Percentiles rank a stretch among this genome's conserved stretches.
These are phyloP conservation scores for Pogostemon cablin DNA, from an alignment of 257 asterid species.

Conservation along the genomic window DNA sequence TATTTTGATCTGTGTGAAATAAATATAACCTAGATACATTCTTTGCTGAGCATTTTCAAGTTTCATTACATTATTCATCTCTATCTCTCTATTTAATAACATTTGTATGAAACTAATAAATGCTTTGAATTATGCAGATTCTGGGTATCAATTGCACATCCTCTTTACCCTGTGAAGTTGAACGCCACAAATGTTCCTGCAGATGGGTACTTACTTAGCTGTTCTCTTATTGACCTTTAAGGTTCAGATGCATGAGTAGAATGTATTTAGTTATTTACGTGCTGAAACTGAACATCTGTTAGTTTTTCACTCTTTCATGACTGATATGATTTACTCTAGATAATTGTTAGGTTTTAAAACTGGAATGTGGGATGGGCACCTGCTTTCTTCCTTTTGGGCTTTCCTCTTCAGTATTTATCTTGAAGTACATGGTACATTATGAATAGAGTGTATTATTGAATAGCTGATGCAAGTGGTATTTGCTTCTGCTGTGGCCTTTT, in stretches of 20 bases:
- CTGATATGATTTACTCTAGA: constrained; percentile 13
- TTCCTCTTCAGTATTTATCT: background rate
- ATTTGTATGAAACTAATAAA: constrained; percentile 25
- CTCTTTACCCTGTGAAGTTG: constrained; percentile 75
- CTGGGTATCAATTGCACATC: constrained; percentile 72
- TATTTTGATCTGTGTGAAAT: constrained; percentile 25
- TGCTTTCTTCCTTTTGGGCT: background rate
- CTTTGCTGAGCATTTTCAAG: constrained; percentile 6
- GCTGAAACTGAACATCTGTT: constrained; percentile 20
- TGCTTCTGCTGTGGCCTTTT: constrained; percentile 11
- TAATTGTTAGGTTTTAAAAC: constrained; percentile 16
- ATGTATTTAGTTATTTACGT: constrained; percentile 10
- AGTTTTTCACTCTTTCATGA: background rate
- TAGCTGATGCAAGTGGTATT: constrained; percentile 21
- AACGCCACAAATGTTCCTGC: constrained; percentile 63
- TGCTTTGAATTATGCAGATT: constrained; percentile 59
- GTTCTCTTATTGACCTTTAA: constrained; percentile 12
- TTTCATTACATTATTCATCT: constrained; percentile 23
- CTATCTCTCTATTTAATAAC: background rate
- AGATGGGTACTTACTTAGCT: constrained; percentile 64
- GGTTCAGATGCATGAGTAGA: constrained; percentile 19
- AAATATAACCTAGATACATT: constrained; percentile 24
- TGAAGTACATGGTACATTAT: background rate
- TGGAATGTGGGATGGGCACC: constrained; percentile 15
- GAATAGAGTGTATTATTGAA: constrained; percentile 6